A percentile compares a stretch with the other conserved stretches of the same genome.
These are phyloP conservation scores for Mycosphaerelloides madeirae DNA, from an alignment of 2,329 filamentous ascomycete genomes.

Conservation along the genomic window DNA sequence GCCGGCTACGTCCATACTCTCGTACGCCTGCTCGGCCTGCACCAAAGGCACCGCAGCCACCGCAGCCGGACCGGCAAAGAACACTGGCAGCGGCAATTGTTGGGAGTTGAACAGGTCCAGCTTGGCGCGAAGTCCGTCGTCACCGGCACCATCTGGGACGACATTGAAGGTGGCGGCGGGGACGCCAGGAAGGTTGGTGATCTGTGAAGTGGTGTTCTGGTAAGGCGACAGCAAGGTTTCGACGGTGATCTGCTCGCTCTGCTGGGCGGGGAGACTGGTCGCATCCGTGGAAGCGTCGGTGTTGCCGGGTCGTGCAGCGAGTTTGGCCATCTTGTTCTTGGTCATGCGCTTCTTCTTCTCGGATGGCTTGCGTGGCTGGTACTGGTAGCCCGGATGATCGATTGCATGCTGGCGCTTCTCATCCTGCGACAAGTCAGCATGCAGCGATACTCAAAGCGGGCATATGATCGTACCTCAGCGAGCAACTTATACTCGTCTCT, in stretches of 20 bases:
- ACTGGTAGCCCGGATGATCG: conserved; percentile 13
- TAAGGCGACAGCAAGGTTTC: conserved; percentile 9
- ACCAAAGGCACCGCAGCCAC: too few relatives aligned
- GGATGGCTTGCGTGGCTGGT: conserved; percentile 31
- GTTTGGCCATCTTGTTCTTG: conserved; percentile 31
- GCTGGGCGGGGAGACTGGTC: conserved; percentile 4
- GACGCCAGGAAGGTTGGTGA: conserved; percentile 8
- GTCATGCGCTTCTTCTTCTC: conserved; percentile 26
- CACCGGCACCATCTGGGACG: conserved; percentile 4
- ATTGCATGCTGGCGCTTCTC: conserved; percentile 11
- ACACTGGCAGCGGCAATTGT: too few relatives aligned
- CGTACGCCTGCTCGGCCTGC: too few relatives aligned
- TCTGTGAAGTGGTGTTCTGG: conserved; percentile 15
- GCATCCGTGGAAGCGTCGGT: conserved; percentile 11
- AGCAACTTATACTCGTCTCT: too few relatives aligned
- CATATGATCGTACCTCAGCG: too few relatives aligned
- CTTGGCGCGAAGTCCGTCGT: conserved; percentile 3
- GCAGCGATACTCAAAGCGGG: too few relatives aligned
- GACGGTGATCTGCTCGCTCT: too few relatives aligned
- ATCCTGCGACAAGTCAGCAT: too few relatives aligned
- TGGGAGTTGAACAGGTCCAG: conserved; percentile 2
- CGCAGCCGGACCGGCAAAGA: too few relatives aligned
- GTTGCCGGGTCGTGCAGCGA: conserved; percentile 11
- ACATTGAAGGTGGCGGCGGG: conserved; percentile 2
- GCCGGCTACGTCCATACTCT: too few relatives aligned